Conservation (phyloP, 768 basidiomycete species). For the Trichaptum fuscoviolaceum region DNA sequence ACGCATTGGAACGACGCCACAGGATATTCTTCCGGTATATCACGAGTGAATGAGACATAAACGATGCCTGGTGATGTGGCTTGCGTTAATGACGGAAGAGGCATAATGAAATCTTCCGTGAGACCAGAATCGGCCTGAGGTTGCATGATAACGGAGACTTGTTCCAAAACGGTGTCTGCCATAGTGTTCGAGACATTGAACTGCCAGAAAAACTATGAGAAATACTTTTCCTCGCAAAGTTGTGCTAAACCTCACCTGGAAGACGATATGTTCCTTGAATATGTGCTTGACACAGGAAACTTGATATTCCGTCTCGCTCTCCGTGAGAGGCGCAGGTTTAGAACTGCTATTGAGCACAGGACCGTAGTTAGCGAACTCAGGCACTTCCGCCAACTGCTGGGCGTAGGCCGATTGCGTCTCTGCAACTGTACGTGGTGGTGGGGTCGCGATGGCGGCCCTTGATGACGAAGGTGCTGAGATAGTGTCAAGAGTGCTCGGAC, state of each 20-base stretch:
- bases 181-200: constrained; percentile 98
- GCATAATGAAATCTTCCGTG: constrained; percentile 93
- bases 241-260: constrained; percentile 62
- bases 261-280: constrained; percentile 92
- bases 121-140: constrained; percentile 70
- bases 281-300: constrained; percentile 96
- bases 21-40: constrained; percentile 68
- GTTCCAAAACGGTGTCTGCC: constrained; percentile 90
- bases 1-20: constrained; percentile 84
- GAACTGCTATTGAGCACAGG: constrained; percentile 80
- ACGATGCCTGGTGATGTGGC: constrained; percentile 76
- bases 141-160: constrained; percentile 91
- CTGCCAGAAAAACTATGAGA: constrained; percentile 35
- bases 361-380: constrained; percentile 83
- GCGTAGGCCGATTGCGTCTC: constrained; percentile 87
- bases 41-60: constrained; percentile 92
- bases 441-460: constrained; percentile 33
- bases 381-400: constrained; percentile 79
- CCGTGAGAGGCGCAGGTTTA: constrained; percentile 80
- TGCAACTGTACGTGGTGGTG: constrained; percentile 75
- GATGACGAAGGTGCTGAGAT: constrained; percentile 57
- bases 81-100: constrained; percentile 62
- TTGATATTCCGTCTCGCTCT: constrained; percentile 97
- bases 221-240: not conserved
- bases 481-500: constrained; percentile 82